phyloP scores from a whole-genome alignment of 1,139 yeast genomes.

The Kodamaea ohmeri region DNA sequence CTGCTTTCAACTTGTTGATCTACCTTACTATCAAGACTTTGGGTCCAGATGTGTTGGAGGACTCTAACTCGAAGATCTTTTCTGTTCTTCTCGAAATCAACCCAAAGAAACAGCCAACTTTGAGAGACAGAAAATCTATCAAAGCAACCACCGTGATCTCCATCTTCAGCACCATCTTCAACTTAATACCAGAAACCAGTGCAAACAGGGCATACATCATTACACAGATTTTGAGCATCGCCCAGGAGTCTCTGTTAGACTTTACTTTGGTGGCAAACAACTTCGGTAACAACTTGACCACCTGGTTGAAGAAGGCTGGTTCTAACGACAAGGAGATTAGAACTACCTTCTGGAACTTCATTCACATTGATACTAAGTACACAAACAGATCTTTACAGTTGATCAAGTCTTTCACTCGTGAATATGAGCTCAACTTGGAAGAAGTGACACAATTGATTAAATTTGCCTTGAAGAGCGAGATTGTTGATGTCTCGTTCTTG shows the following conservation, averaged over 20 bases:
- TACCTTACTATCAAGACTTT: slow-evolving; percentile 36
- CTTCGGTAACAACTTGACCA: slow-evolving; percentile 36
- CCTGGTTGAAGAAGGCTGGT: slow-evolving; percentile 37
- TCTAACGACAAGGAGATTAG: slow-evolving; percentile 30
- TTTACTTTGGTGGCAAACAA: slow-evolving; percentile 35
- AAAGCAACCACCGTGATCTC: slow-evolving; percentile 45
- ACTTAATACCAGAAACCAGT: slow-evolving; percentile 39
- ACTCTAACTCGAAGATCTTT: slow-evolving; percentile 28
- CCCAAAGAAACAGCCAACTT: slow-evolving; percentile 40
- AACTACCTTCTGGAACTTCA: slow-evolving; percentile 39
- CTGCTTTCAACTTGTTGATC: slow-evolving; percentile 43
- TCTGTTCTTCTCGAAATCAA: slow-evolving; percentile 32
- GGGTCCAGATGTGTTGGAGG: slow-evolving; percentile 27
- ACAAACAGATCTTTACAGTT: slow-evolving; percentile 33
- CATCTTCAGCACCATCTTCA: slow-evolving; percentile 43
- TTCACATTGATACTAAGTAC: slow-evolving; percentile 33
- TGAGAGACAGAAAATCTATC: slow-evolving; percentile 48
- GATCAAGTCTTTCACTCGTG: slow-evolving; percentile 36
- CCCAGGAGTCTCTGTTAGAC: slow-evolving; percentile 32
- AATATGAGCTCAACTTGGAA: slow-evolving; percentile 20
- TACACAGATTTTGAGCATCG: slow-evolving; percentile 32
- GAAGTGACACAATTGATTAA: slow-evolving; percentile 37
- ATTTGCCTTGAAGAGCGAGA: slow-evolving; percentile 40
- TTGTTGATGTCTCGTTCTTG: slow-evolving; percentile 45
- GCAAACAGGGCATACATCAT: slow-evolving; percentile 33